Conservation (phyloP, 2,329 filamentous ascomycete genomes). For the Monosporascus ibericus region DNA sequence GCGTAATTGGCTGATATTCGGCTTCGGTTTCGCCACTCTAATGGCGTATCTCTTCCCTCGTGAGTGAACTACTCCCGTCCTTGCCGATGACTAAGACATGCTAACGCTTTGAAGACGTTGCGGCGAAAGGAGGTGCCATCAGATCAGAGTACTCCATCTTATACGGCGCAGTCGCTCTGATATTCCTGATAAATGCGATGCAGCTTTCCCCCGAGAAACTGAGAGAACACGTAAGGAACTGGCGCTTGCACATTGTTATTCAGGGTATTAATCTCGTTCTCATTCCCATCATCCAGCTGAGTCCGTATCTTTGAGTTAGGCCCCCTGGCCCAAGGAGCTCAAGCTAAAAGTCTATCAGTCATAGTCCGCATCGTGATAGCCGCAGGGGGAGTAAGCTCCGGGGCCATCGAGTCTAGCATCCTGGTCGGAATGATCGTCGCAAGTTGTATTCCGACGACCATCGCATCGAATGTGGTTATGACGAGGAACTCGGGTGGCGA, state of each 20-base stretch:
- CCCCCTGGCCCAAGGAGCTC: constrained; percentile 2
- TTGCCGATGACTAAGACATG: constrained; percentile 2
- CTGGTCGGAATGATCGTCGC: constrained; percentile 62
- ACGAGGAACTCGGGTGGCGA: constrained; percentile 64
- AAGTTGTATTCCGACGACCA: constrained; percentile 65
- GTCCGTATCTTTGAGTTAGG: constrained; percentile 22
- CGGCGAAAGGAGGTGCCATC: constrained; percentile 40
- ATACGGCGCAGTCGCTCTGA: constrained; percentile 62
- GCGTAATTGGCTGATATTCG: constrained; percentile 25
- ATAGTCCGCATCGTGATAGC: constrained; percentile 42
- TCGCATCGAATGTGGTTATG: constrained; percentile 70
- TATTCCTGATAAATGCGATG: constrained; percentile 66
- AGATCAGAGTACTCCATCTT: constrained; percentile 55
- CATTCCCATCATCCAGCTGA: constrained; percentile 57
- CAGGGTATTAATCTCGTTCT: constrained; percentile 63
- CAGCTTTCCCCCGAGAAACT: constrained; percentile 60
- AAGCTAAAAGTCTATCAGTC: constrained; percentile 23
- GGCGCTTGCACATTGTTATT: constrained; percentile 61
- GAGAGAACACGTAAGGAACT: constrained; percentile 55
- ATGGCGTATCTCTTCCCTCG: constrained; percentile 34
- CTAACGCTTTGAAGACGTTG: constrained; percentile 32
- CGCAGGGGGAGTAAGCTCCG: constrained; percentile 40
- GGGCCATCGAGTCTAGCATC: constrained; percentile 57
- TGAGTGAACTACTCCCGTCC: constrained; percentile 27
- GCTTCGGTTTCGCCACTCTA: constrained; percentile 23